Evolutionary conservation across 1,284 basidiomycete genomes (phyloP), one percentile per base, ranked within the genome.

Genomic region (Cutaneotrichosporon mucoides): DNA sequence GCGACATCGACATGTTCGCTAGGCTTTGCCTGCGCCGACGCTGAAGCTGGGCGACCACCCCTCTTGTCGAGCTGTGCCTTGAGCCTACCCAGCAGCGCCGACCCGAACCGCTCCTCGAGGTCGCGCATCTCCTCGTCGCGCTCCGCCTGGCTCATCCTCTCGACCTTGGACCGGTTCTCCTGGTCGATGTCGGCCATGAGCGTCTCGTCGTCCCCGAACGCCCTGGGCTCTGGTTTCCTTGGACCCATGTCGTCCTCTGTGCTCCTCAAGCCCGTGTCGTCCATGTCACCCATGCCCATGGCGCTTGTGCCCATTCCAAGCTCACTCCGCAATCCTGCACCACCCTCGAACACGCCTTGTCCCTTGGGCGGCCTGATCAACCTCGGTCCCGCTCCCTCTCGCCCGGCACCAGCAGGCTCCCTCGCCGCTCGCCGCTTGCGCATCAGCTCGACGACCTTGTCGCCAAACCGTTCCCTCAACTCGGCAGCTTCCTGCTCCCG

Each of bases 71-170:
- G 83, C 82, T 46, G 79, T 83, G 15, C 41, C 63, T 79, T 80
- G 64, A 92, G 66, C 3, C 86, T 78, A 43, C 86, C 85, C 9
- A 82, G 81, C 35, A 89, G 79, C 36, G 81, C 82, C 0, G 81
- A 69, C 0, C 89, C 89, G 75, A 91, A 87, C 48, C 82, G 80
- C 61, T 86, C 83, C 42, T 88, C 65, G 42, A 90, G 84, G 65
- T 88, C 85, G 56, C 78, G 75, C 57, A 82, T 79, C 69, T 87
- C 86, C 55, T 81, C 74, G 56, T 84, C 81, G 13, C 83, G 79
- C 66, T 89, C 84, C 37, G 83, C 81, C 7, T 81, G 79, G 5
- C 80, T 79, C 87, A 89, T 88, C 2, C 68, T 70, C 7, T 79
- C 79, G 6, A 88, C 81, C 13, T 79, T 76, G 24, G 73, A 71